Conservation (phyloP, 2,329 filamentous ascomycete species). For the Botrytis fabae region DNA sequence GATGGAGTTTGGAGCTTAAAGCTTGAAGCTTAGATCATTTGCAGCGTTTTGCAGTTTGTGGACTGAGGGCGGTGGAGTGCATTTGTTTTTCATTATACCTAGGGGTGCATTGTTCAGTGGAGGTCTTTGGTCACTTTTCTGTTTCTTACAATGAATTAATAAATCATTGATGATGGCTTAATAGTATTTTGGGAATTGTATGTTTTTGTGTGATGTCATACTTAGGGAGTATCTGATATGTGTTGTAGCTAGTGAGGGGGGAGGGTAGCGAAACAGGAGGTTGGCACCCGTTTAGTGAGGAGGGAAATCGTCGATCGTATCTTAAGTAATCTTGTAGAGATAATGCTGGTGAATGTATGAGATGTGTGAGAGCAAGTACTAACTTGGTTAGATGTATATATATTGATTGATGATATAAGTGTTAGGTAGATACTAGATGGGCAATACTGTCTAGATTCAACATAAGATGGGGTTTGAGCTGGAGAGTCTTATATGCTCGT, state of each 20-base stretch:
- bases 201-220: not conserved
- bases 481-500: no score
- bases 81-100: constrained; percentile 12
- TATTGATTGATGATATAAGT: not conserved
- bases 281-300: not conserved
- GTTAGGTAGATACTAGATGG: no score
- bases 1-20: not conserved
- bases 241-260: not conserved
- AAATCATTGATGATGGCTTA: not conserved
- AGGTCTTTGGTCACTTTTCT: not conserved
- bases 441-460: not conserved
- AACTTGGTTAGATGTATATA: not conserved
- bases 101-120: not conserved
- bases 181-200: not conserved
- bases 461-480: not conserved
- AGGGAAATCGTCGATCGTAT: not conserved
- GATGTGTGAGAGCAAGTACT: not conserved
- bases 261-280: not conserved
- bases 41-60: not conserved
- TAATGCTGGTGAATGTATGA: no score
- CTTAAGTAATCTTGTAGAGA: no score
- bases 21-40: not conserved
- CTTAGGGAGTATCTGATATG: not conserved
- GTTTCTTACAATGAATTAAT: not conserved
- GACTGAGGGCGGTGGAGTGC: not conserved